Evolutionary conservation across 2,329 filamentous ascomycete species (phyloP).

Genomic region (Talaromyces albobiverticillius): DNA sequence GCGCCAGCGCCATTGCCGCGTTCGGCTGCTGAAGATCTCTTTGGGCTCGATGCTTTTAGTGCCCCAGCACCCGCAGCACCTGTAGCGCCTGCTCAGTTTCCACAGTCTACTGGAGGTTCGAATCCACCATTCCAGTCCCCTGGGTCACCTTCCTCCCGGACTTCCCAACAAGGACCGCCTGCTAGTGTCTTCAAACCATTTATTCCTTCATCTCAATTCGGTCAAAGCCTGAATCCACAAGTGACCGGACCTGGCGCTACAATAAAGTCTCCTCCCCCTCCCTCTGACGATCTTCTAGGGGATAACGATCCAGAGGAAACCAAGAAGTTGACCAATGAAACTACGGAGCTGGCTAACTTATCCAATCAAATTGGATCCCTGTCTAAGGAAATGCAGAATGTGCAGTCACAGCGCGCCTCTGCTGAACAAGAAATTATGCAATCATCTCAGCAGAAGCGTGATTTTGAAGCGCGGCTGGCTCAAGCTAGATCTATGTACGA

Average conservation of each 20-base stretch:
- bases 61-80: constrained; percentile 52
- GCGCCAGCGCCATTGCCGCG: constrained; percentile 53
- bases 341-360: constrained; percentile 87
- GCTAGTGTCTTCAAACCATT: constrained; percentile 76
- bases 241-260: constrained; percentile 63
- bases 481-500: constrained; percentile 88
- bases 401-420: constrained; percentile 74
- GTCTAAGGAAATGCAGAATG: constrained; percentile 90
- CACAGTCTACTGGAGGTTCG: constrained; percentile 73
- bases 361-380: constrained; percentile 92
- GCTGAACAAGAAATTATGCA: constrained; percentile 81
- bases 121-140: constrained; percentile 51
- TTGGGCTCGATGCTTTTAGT: constrained; percentile 79
- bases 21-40: constrained; percentile 88
- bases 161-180: constrained; percentile 31
- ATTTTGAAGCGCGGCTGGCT: constrained; percentile 83
- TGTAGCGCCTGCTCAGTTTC: constrained; percentile 56
- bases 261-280: constrained; percentile 45
- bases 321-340: constrained; percentile 84
- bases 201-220: constrained; percentile 87
- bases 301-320: constrained; percentile 85
- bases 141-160: constrained; percentile 43
- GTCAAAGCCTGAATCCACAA: constrained; percentile 74
- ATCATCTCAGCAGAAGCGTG: constrained; percentile 80
- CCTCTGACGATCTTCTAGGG: constrained; percentile 81